phyloP scores from a whole-genome alignment of 1,139 yeast genomes.

The Taphrina flavorubra region DNA sequence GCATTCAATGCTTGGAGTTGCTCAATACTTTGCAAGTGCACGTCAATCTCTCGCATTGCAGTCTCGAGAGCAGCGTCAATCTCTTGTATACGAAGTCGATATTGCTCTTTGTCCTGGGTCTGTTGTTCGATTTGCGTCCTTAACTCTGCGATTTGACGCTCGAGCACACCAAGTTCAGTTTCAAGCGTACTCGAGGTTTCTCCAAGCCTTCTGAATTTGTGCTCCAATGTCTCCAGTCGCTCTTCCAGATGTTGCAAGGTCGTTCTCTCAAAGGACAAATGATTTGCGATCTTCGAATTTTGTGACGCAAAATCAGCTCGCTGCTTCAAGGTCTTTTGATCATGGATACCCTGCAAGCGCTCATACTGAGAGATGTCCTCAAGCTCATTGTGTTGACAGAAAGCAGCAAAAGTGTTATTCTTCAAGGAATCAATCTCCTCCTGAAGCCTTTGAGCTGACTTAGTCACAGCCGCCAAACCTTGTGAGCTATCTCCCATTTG shows the following conservation, averaged over 20 bases:
- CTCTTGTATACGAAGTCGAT: slow-evolving; percentile 6
- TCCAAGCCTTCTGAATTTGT: background rate
- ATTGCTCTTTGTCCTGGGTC: background rate
- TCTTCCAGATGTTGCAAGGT: slow-evolving; percentile 59
- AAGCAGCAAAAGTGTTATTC: slow-evolving; percentile 57
- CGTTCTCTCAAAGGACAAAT: slow-evolving; percentile 67
- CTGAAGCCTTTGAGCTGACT: slow-evolving; percentile 34
- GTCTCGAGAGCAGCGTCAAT: slow-evolving; percentile 40
- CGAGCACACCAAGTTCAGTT: background rate
- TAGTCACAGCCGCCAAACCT: too few relatives aligned
- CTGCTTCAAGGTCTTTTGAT: slow-evolving; percentile 68
- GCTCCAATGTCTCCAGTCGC: slow-evolving; percentile 56
- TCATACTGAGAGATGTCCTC: slow-evolving; percentile 68
- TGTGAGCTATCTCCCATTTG: background rate
- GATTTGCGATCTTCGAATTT: slow-evolving; percentile 65
- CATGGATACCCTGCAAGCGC: slow-evolving; percentile 64
- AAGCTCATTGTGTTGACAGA: slow-evolving; percentile 62
- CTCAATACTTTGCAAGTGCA: background rate
- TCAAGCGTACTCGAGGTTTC: background rate
- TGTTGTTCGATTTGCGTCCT: background rate
- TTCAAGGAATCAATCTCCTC: slow-evolving; percentile 48
- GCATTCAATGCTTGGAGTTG: background rate
- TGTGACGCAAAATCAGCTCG: slow-evolving; percentile 66
- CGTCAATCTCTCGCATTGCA: slow-evolving; percentile 12
- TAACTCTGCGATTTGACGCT: background rate